Base-by-base conservation (phyloP, 1,139 yeast genomes). In the Kurtzmaniella quercitrusa region DNA sequence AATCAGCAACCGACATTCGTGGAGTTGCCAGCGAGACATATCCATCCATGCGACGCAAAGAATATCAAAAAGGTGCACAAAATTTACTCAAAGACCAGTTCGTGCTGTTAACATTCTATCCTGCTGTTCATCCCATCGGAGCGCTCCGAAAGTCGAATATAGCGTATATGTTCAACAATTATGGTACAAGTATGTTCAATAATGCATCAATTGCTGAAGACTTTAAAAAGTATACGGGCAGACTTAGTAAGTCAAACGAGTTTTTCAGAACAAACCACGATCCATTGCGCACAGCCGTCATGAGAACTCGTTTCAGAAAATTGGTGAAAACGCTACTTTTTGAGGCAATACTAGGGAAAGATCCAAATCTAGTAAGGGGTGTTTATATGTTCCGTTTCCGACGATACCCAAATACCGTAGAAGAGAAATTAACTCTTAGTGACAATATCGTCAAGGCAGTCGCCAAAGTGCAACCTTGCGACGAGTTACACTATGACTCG, bases 381-480 rank as follows among this genome's bases (percentile, higher is more conserved):
- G 53, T 77, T 5, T 84, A 75, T 50, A 57, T 66, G 34, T 68
- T 76, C 44, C 52, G 58, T 9, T 54, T 71, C 16, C 45, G 48
- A 7, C 50, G 62, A 12, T 66, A 70, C 3, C 84, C 86, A 0
- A 60, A 61, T 0, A 47, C 48, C 5, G 52, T 54, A 1, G 47
- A 50, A 1, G 77, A 74, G 16, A 44, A 58, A 38, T 44, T 50
- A 1, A 50, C 52, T 19, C 60, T 77, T 16, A 50, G 60, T n/a
- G 33, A 46, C 1, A 54, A 60, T 22, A 56, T 79, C 2, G 46
- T 48, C 14, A 42, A 43, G 6, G 66, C 73, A 16, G 50, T 77
- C 6, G 38, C 48, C 11, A 52, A 40, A 17, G 65, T 71, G 14
- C 14, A 28, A 32, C 12, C 30, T 36, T 9, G 30, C n/a, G 30